Evolutionary conservation across 805 yeast species (phyloP), one percentile per base, ranked within the genome.

Genomic region (Blastobotrys robertii): DNA sequence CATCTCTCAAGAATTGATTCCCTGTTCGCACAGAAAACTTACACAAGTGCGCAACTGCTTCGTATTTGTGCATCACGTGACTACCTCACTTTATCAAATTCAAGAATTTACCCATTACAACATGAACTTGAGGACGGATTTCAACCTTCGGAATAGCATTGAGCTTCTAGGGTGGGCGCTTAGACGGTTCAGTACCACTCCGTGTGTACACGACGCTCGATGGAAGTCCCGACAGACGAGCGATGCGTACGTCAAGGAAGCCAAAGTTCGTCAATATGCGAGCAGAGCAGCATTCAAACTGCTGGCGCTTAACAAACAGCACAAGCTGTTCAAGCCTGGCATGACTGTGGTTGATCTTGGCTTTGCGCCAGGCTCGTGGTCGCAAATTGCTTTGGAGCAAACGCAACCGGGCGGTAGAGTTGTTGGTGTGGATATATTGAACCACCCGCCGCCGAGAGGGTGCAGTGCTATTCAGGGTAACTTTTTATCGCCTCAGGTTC

Each of bases 361-460:
- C 0, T 87, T 78, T 59, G 94, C 95, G 0, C 96, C 96, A 0
- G 96, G 96, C 0, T 87, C 95, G 2, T 86, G 96, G 96, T 76
- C 90, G 7, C 95, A 86, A 57, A 88, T 85, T 1, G 88, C 90
- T 0, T 63, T 73, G 7, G 74, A 74, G 42, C 59, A 73, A 43
- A 69, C 77, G 1, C 55, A 60, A 13, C 70, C 71, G 1, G 56
- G 64, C 1, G 81, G 86, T 1, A 65, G 69, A 14, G 76, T 86
- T 3, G 57, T 86, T 9, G 96, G 96, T 4, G 84, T 87, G 8
- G 96, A 92, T 62, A 69, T 92, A 30, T 67, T 90, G 14, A 81
- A 84, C 6, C 74, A 79, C 41, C 69, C 72, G 12, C 96, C 97
- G 0, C 95, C 96, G 0, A 54, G 57, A 3, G 96, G 97, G 1